Conservation (phyloP, 768 basidiomycete species). For the Panaeolus cyanescens region DNA sequence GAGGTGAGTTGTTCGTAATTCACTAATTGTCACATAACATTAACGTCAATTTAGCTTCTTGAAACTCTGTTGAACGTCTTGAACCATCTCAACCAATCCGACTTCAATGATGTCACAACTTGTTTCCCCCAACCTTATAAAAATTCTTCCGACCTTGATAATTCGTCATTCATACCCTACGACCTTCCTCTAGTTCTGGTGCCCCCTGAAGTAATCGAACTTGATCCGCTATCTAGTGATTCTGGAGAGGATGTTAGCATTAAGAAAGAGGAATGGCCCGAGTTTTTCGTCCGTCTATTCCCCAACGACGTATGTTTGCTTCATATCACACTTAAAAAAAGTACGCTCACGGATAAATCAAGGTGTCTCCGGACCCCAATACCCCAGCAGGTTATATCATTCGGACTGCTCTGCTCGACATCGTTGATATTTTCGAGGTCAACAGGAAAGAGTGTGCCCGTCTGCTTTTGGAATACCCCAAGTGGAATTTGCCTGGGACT, state of each 20-base stretch:
- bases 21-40: not conserved
- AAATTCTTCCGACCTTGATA: conserved; percentile 44
- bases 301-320: conserved; percentile 48
- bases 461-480: conserved; percentile 81
- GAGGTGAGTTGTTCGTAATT: conserved; percentile 47
- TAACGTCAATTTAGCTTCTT: conserved; percentile 56
- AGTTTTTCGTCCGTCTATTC: conserved; percentile 69
- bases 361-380: conserved; percentile 79
- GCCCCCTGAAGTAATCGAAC: conserved; percentile 85
- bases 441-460: conserved; percentile 95
- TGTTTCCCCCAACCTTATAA: conserved; percentile 71
- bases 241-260: conserved; percentile 70
- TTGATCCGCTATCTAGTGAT: conserved; percentile 70
- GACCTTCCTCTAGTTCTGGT: conserved; percentile 79
- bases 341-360: conserved; percentile 5
- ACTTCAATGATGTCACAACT: conserved; percentile 56
- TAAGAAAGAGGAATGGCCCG: conserved; percentile 84
- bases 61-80: conserved; percentile 69
- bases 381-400: conserved; percentile 81
- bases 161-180: conserved; percentile 47
- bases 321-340: not conserved
- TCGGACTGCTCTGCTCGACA: conserved; percentile 72
- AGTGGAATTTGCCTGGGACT: conserved; percentile 80
- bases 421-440: conserved; percentile 88
- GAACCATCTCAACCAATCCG: conserved; percentile 57